phyloP scores from a whole-genome alignment of 169 alveolate genomes.

The Eimeria tenella region DNA sequence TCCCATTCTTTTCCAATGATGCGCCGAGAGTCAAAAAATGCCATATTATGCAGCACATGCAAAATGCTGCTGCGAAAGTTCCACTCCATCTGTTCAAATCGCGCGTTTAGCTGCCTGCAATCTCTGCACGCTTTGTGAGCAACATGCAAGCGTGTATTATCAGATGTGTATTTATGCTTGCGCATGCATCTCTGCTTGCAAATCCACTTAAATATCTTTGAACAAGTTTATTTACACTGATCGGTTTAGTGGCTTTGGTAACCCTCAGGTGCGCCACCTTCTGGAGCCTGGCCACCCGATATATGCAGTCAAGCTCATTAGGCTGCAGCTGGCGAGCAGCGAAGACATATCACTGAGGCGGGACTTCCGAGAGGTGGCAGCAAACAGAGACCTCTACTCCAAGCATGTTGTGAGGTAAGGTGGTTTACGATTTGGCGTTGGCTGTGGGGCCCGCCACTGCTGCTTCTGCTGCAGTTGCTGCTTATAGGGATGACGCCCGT shows the following conservation, averaged over 20 bases:
- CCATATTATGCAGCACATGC: too few relatives aligned
- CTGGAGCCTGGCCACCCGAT: constrained; percentile 92
- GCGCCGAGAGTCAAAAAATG: too few relatives aligned
- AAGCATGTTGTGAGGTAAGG: constrained; percentile 90
- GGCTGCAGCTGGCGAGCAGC: constrained; percentile 86
- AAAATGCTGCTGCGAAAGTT: too few relatives aligned
- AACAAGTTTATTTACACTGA: neutral
- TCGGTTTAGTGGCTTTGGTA: neutral
- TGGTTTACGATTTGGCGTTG: neutral
- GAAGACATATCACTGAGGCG: constrained; percentile 90
- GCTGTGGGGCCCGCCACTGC: neutral
- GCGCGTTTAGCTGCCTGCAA: too few relatives aligned
- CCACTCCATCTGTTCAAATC: too few relatives aligned
- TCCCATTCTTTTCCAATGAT: too few relatives aligned
- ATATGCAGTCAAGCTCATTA: constrained; percentile 91
- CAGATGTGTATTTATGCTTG: neutral
- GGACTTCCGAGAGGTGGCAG: constrained; percentile 93
- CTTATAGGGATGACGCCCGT: neutral
- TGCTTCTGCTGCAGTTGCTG: constrained; percentile 23
- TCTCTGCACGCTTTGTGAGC: too few relatives aligned
- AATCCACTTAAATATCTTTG: neutral
- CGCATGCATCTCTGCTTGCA: neutral
- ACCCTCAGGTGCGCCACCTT: constrained; percentile 88
- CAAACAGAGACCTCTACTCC: constrained; percentile 91
- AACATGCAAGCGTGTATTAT: neutral